Base-by-base conservation (phyloP, 805 yeast species). In the Candida orba region DNA sequence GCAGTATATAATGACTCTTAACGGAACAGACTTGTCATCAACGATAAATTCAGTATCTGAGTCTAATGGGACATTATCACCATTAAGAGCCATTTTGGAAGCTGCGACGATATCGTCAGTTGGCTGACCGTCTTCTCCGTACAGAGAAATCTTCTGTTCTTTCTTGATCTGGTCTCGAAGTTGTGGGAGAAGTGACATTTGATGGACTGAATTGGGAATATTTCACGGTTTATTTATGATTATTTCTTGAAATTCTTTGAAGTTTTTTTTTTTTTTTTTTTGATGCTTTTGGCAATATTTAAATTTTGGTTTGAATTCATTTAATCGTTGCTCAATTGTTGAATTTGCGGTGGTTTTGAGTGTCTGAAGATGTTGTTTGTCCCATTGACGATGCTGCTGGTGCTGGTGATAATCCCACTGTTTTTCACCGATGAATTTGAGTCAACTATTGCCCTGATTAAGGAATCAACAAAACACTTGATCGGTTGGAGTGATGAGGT, bases 1-100 rank as follows among this genome's bases (percentile, higher is more conserved):
- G 51, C 93, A 84, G 54, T 85, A 87, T 33, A 77, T 70, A 3
- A 84, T 78, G 0, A 85, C 78, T 48, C 76, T 69, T 44, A 88
- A 66, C 14, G 72, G 67, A 36, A 78, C 73, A 20, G 68, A 63
- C 15, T 60, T 59, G 27, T 63, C 75, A 41, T 78, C 80, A 37
- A 75, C 71, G 39, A 69, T 65, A 55, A 82, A 82, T 40, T 73
- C 71, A 10, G 90, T 81, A 3, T 34, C 34, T 10, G 17, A 15
- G 9, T 40, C 42, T 14, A 40, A 15, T 29, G 42, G 29, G 20
- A 25, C 27, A 7, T 4, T 5, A 10, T 24, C 10, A 17, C 20
- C 13, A 27, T 30, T 14, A 14, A 27, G 8, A 22, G 18, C 5
- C 9, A 34, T 8, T 14, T 20, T 13, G 3, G 17, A 27, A 13